These are phyloP conservation scores for Zymoseptoria tritici DNA, from an alignment of 2,329 filamentous ascomycete species.

Conservation along the genomic window DNA sequence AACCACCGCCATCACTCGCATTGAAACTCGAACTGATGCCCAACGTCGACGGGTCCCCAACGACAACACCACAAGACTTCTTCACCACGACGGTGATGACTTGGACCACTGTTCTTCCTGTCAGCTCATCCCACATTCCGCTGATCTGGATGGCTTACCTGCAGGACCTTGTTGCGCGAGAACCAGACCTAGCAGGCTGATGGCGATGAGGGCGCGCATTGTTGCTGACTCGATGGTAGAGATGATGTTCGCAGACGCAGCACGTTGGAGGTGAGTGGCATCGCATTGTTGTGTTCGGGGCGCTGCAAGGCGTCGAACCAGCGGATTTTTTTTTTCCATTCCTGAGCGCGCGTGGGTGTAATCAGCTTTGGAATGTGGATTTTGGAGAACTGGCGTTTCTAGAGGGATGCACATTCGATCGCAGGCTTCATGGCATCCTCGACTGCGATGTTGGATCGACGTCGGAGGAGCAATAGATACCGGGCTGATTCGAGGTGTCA, in stretches of 20 bases:
- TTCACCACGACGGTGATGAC: slow-evolving; percentile 10
- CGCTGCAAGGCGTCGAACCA: background rate
- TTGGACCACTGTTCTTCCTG: background rate
- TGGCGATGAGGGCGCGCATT: background rate
- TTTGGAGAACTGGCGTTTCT: background rate
- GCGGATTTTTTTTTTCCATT: background rate
- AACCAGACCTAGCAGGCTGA: background rate
- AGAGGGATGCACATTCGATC: too few relatives aligned
- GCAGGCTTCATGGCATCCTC: too few relatives aligned
- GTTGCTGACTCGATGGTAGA: background rate
- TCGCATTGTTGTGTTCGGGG: background rate
- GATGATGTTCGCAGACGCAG: background rate
- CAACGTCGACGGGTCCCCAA: slow-evolving; percentile 9
- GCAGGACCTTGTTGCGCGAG: background rate
- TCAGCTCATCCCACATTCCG: too few relatives aligned
- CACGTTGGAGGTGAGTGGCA: background rate
- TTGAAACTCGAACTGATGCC: background rate
- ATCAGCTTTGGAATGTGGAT: background rate
- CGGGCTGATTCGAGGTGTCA: too few relatives aligned
- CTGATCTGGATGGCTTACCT: too few relatives aligned
- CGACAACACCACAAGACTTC: slow-evolving; percentile 4
- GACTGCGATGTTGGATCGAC: too few relatives aligned
- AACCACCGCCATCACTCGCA: background rate
- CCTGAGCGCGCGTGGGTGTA: background rate
- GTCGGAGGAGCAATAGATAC: too few relatives aligned